Percentiles rank a stretch among this genome's conserved stretches.
Conservation (phyloP, 495 filamentous ascomycete species). For the Xylaria venustula region DNA sequence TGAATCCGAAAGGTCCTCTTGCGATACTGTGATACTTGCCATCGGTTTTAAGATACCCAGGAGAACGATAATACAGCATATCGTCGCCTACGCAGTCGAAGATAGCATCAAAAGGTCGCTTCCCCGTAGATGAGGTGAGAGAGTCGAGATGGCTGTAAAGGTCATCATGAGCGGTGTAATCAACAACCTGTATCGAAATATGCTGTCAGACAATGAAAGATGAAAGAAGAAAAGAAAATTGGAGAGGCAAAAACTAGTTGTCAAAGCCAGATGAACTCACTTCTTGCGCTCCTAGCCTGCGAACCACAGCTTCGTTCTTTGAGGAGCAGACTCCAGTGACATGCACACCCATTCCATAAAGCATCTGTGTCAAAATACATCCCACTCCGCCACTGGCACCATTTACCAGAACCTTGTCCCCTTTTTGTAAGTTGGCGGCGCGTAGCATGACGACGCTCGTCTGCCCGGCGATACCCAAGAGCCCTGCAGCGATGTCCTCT, state of each 20-base stretch:
- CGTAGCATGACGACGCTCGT: constrained; percentile 14
- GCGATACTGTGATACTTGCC: constrained; percentile 13
- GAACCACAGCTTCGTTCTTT: constrained; percentile 18
- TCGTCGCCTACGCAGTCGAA: constrained; percentile 17
- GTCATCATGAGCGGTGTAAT: constrained; percentile 12
- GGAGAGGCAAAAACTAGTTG: not conserved
- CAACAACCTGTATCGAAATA: not conserved
- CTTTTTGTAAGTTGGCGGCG: constrained; percentile 10
- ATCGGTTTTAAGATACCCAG: constrained; percentile 9
- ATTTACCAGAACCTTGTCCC: constrained; percentile 14
- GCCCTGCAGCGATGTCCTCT: constrained; percentile 17
- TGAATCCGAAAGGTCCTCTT: constrained; percentile 10
- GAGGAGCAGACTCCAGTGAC: constrained; percentile 21
- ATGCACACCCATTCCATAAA: constrained; percentile 15
- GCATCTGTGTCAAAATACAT: constrained; percentile 15
- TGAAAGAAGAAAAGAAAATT: not conserved
- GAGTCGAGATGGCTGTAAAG: constrained; percentile 13
- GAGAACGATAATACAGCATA: constrained; percentile 11
- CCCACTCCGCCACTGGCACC: constrained; percentile 22
- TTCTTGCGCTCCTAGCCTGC: constrained; percentile 22
- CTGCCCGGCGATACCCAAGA: constrained; percentile 22
- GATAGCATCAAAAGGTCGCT: constrained; percentile 12
- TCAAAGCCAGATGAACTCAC: not conserved
- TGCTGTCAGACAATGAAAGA: not conserved
- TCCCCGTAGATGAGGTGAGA: not conserved